These are phyloP conservation scores for Dorcoceras hygrometricum DNA, from an alignment of 257 asterid species.

Conservation along the genomic window DNA sequence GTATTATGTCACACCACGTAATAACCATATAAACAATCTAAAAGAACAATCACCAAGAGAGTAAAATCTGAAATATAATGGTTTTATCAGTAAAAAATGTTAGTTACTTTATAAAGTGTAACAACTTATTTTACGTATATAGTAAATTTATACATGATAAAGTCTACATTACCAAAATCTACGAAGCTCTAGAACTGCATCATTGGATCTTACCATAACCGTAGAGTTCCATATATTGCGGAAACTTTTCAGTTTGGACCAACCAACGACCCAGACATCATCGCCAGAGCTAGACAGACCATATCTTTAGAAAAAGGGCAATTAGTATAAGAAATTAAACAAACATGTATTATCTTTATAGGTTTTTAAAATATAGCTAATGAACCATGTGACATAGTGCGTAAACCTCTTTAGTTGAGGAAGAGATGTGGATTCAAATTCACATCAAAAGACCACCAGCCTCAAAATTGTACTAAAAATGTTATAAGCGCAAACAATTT, in stretches of 20 bases:
- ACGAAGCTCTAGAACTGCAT: slow-evolving; percentile 17
- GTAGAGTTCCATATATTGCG: slow-evolving; percentile 62
- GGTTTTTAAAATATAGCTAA: background rate
- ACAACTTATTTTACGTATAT: background rate
- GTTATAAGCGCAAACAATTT: slow-evolving; percentile 17
- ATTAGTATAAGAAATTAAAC: slow-evolving; percentile 29
- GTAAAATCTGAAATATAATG: background rate
- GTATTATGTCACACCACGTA: background rate
- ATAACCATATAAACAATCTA: background rate
- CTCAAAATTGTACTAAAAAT: slow-evolving; percentile 3
- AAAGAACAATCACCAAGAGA: background rate
- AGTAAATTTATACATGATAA: background rate
- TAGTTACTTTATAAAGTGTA: background rate
- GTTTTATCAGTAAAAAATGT: slow-evolving; percentile 2
- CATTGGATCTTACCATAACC: slow-evolving; percentile 53
- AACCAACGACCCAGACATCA: slow-evolving; percentile 37
- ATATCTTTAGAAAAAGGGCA: slow-evolving; percentile 33
- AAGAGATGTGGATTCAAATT: too few relatives aligned
- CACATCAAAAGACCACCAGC: too few relatives aligned
- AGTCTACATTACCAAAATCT: slow-evolving; percentile 5
- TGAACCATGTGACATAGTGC: background rate
- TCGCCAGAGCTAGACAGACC: slow-evolving; percentile 30
- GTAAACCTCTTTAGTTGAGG: too few relatives aligned
- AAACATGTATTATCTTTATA: slow-evolving; percentile 16
- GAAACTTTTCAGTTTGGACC: slow-evolving; percentile 57